Evolutionary conservation across 768 basidiomycete genomes (phyloP).

Genomic region (Polyporus arcularius): DNA sequence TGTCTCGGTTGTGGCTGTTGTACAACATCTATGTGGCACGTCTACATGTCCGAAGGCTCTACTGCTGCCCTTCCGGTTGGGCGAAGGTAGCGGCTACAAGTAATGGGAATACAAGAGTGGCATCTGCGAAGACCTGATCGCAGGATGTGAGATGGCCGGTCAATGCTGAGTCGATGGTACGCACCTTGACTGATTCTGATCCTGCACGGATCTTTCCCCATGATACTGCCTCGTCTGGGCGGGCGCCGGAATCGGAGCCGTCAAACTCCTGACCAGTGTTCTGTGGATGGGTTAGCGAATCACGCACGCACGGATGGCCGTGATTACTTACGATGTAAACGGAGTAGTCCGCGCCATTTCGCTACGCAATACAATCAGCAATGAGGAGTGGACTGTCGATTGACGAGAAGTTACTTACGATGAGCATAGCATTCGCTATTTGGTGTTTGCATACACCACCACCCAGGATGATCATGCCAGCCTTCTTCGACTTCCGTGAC

Average conservation of each 20-base stretch:
- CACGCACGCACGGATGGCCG: neutral
- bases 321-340: constrained; percentile 79
- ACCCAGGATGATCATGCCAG: constrained; percentile 97
- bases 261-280: constrained; percentile 99
- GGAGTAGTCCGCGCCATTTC: constrained; percentile 97
- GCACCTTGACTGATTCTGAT: constrained; percentile 80
- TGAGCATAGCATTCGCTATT: constrained; percentile 99
- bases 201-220: constrained; percentile 97
- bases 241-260: constrained; percentile 95
- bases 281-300: constrained; percentile 36
- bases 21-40: neutral
- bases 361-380: constrained; percentile 44
- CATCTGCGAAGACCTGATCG: constrained; percentile 83
- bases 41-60: neutral
- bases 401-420: constrained; percentile 53
- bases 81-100: constrained; percentile 95
- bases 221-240: constrained; percentile 96
- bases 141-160: neutral
- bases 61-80: neutral
- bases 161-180: neutral
- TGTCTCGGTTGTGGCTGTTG: neutral
- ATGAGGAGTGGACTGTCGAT: neutral
- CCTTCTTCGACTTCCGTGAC: constrained; percentile 83
- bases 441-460: constrained; percentile 99
- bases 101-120: constrained; percentile 93